Evolutionary conservation across 2,329 filamentous ascomycete species (phyloP).

Genomic region (Pseudogymnoascus sp.): DNA sequence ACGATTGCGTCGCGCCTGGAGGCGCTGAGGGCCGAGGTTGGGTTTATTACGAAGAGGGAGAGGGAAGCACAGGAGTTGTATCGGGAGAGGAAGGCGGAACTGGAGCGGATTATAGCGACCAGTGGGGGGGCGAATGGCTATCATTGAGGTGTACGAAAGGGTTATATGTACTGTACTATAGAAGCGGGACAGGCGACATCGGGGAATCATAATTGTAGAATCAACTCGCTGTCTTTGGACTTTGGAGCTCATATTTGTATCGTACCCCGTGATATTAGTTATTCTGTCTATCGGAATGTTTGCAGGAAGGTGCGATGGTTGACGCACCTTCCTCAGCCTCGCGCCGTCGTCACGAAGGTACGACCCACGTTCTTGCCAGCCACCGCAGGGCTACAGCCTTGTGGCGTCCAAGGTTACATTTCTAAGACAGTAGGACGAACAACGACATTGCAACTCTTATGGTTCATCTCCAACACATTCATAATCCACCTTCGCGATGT

Average conservation of each 20-base stretch:
- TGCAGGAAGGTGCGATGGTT: not conserved
- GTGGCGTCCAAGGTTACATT: slow-evolving; percentile 7
- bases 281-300: not conserved
- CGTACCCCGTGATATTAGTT: not conserved
- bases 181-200: not conserved
- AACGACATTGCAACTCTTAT: not conserved
- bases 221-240: not conserved
- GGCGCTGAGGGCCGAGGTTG: slow-evolving; percentile 72
- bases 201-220: not conserved
- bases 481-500: not conserved
- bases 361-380: not conserved
- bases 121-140: slow-evolving; percentile 6
- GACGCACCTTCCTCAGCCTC: not conserved
- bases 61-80: slow-evolving; percentile 87
- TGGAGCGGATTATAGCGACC: slow-evolving; percentile 38
- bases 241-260: not conserved
- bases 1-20: slow-evolving; percentile 67
- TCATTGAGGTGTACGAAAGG: not conserved
- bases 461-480: not conserved
- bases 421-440: not conserved
- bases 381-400: not conserved
- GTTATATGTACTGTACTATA: slow-evolving; percentile 1
- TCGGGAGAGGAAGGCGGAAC: slow-evolving; percentile 66
- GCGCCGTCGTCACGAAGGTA: not conserved
- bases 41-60: slow-evolving; percentile 71